Evolutionary conservation across 129 eudicot species (phyloP).

Genomic region (Escallonia rubra): DNA sequence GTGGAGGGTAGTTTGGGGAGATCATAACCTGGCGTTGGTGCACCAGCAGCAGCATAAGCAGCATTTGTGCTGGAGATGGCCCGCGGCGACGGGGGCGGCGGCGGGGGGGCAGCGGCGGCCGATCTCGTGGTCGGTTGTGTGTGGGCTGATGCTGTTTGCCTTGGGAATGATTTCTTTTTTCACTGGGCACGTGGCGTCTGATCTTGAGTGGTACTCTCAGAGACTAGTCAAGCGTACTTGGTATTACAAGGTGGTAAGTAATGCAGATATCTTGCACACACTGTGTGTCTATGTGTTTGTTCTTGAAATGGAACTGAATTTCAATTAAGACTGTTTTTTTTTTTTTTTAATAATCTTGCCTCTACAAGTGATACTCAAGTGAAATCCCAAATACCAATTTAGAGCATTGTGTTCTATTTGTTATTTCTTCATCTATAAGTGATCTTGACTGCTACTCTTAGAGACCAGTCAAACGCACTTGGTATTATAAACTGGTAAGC

Average conservation of each 20-base stretch:
- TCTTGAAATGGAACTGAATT: too few relatives aligned
- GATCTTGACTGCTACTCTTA: too few relatives aligned
- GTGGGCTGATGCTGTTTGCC: slow-evolving; percentile 73
- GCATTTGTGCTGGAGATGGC: slow-evolving; percentile 43
- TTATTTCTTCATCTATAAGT: too few relatives aligned
- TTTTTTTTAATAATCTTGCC: too few relatives aligned
- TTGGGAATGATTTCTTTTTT: slow-evolving; percentile 69
- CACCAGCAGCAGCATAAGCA: slow-evolving; percentile 21
- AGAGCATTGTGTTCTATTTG: too few relatives aligned
- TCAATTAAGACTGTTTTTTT: too few relatives aligned
- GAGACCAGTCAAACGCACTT: too few relatives aligned
- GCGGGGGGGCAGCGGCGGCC: slow-evolving; percentile 36
- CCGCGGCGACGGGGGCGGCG: slow-evolving; percentile 17
- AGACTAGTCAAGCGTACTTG: slow-evolving; percentile 44
- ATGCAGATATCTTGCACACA: background rate
- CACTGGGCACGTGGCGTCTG: slow-evolving; percentile 74
- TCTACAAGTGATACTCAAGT: too few relatives aligned
- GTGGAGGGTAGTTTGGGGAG: slow-evolving; percentile 10
- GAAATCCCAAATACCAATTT: too few relatives aligned
- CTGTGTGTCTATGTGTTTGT: too few relatives aligned
- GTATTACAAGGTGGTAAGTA: slow-evolving; percentile 43
- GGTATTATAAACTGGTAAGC: too few relatives aligned
- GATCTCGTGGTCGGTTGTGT: slow-evolving; percentile 71
- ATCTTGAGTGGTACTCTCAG: slow-evolving; percentile 78
- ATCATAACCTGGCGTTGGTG: slow-evolving; percentile 15